These are phyloP conservation scores for Hyphochytrium catenoides DNA, from an alignment of 352 stramenopile species.

Conservation along the genomic window DNA sequence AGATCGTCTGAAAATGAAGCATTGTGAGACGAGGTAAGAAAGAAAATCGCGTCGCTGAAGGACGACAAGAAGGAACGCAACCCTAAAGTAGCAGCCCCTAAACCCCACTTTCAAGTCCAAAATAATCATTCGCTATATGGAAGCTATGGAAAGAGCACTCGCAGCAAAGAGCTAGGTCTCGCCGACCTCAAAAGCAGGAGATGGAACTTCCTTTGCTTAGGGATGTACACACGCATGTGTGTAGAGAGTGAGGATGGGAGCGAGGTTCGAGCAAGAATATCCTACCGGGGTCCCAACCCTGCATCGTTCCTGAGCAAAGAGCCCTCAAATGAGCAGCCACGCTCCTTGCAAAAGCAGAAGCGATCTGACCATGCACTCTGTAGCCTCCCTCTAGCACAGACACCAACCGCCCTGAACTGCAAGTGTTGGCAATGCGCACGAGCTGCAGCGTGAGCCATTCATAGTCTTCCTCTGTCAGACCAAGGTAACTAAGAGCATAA, in stretches of 20 bases:
- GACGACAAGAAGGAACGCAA: too few relatives aligned
- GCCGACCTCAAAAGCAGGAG: too few relatives aligned
- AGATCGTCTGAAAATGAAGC: too few relatives aligned
- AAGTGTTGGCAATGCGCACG: conserved; percentile 38
- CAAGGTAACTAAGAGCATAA: conserved; percentile 16
- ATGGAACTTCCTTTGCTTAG: conserved; percentile 11
- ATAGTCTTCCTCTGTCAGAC: conserved; percentile 50
- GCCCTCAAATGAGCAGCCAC: conserved; percentile 6
- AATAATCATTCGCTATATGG: too few relatives aligned
- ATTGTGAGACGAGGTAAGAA: too few relatives aligned
- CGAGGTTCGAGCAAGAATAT: not conserved
- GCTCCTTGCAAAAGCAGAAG: conserved; percentile 37
- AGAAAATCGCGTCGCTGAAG: too few relatives aligned
- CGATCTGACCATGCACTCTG: conserved; percentile 52
- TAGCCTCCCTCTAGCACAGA: conserved; percentile 61
- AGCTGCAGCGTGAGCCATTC: conserved; percentile 46
- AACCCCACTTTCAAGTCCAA: too few relatives aligned
- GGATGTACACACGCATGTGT: conserved; percentile 26
- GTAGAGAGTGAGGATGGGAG: conserved; percentile 29
- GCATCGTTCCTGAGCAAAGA: not conserved
- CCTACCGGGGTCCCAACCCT: not conserved
- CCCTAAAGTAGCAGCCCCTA: too few relatives aligned
- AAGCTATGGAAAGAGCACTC: not conserved
- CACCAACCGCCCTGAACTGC: conserved; percentile 36
- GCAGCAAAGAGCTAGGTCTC: conserved; percentile 1